Percentiles rank a stretch among this genome's conserved stretches.
These are phyloP conservation scores for Hygrophorus pudorinus DNA, from an alignment of 768 basidiomycete genomes.

Conservation along the genomic window DNA sequence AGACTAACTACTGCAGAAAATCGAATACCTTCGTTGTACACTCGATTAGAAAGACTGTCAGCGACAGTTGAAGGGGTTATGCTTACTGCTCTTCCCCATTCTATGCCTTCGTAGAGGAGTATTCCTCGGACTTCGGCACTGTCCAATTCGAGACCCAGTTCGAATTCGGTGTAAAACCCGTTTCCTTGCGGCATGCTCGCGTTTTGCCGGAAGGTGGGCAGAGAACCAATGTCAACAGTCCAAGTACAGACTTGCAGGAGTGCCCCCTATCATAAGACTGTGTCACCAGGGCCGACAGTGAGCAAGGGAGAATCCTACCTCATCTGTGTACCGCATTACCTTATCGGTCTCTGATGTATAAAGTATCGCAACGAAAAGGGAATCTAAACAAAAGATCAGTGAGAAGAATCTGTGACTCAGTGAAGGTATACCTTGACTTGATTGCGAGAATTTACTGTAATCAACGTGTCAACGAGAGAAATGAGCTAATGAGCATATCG, in stretches of 20 bases:
- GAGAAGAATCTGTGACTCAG: constrained; percentile 3
- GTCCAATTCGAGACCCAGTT: constrained; percentile 75
- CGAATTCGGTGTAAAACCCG: constrained; percentile 84
- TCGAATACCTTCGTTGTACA: constrained; percentile 19
- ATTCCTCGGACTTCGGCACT: constrained; percentile 83
- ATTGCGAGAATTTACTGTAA: constrained; percentile 64
- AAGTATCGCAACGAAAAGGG: constrained; percentile 71
- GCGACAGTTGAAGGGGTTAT: too few species aligned
- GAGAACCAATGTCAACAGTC: constrained; percentile 72
- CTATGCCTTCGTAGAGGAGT: constrained; percentile 60
- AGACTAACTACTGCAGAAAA: background rate
- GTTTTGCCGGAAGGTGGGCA: constrained; percentile 72
- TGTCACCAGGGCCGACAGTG: background rate
- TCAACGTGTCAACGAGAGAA: constrained; percentile 7
- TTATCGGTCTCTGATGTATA: constrained; percentile 70
- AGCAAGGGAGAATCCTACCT: constrained; percentile 19
- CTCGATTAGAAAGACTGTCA: constrained; percentile 33
- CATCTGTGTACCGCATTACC: constrained; percentile 78
- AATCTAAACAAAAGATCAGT: constrained; percentile 36
- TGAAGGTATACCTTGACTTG: constrained; percentile 33
- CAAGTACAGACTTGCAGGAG: constrained; percentile 71
- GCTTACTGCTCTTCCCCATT: constrained; percentile 64
- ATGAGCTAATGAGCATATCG: constrained; percentile 5
- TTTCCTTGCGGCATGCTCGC: constrained; percentile 42
- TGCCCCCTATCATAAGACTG: constrained; percentile 32